Conservation (phyloP, 2,329 filamentous ascomycete species). For the Raffaelea ambrosiae region DNA sequence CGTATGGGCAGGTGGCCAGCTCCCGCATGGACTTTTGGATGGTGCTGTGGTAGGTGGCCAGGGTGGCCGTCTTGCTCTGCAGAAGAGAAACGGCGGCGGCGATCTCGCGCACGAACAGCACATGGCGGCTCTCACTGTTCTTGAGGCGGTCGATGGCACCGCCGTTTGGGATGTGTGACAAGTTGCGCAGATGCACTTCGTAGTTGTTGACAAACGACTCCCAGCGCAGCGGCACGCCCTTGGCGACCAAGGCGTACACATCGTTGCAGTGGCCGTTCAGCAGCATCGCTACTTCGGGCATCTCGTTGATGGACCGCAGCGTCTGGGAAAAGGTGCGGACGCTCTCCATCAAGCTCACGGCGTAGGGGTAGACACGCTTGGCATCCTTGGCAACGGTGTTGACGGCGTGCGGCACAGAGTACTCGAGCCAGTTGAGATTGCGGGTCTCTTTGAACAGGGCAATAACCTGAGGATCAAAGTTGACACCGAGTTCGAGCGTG, state of each 20-base stretch:
- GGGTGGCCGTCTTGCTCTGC: constrained; percentile 74
- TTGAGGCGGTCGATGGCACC: constrained; percentile 36
- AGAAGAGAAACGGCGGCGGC: constrained; percentile 78
- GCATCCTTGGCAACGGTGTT: constrained; percentile 96
- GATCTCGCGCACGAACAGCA: constrained; percentile 93
- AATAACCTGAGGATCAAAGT: constrained; percentile 96
- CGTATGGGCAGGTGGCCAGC: constrained; percentile 77
- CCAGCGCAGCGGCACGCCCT: constrained; percentile 88
- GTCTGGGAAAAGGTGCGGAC: constrained; percentile 91
- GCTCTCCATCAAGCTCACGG: constrained; percentile 97
- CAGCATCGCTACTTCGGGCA: constrained; percentile 81
- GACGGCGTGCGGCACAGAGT: constrained; percentile 86
- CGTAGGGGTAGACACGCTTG: constrained; percentile 96
- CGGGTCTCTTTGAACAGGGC: constrained; percentile 97
- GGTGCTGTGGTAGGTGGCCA: constrained; percentile 71
- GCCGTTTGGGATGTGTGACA: constrained; percentile 48
- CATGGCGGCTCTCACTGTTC: constrained; percentile 79
- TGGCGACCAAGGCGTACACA: constrained; percentile 71
- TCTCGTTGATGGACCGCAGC: constrained; percentile 69
- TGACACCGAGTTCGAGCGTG: constrained; percentile 78
- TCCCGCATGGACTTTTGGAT: constrained; percentile 76
- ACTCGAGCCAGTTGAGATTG: constrained; percentile 91
- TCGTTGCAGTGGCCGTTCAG: constrained; percentile 89
- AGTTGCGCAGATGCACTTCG: constrained; percentile 73
- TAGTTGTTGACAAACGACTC: constrained; percentile 97